These are phyloP conservation scores for Trypanosoma avium DNA, from an alignment of 208 protist species.

Conservation along the genomic window DNA sequence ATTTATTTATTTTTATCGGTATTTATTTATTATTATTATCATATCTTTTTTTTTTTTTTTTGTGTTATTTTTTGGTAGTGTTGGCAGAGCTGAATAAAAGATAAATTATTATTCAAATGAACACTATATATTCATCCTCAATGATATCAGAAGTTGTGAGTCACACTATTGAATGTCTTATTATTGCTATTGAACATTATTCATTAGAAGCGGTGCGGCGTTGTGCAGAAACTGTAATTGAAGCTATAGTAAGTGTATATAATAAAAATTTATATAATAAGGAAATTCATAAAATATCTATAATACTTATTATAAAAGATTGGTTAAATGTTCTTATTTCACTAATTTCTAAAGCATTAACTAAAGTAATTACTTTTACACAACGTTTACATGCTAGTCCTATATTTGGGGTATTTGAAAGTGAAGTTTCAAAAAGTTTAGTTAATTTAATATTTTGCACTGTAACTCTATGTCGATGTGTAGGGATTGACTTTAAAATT, in stretches of 20 bases:
- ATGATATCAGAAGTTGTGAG: slow-evolving; percentile 6
- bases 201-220: slow-evolving; percentile 8
- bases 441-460: slow-evolving; percentile 46
- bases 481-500: slow-evolving; percentile 6
- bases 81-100: no score
- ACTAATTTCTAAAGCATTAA: slow-evolving; percentile 29
- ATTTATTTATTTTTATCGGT: not conserved
- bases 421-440: slow-evolving; percentile 22
- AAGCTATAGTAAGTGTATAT: not conserved
- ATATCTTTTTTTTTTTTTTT: not conserved
- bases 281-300: not conserved
- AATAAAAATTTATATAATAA: not conserved
- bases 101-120: not conserved
- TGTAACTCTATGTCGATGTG: slow-evolving; percentile 27
- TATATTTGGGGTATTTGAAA: slow-evolving; percentile 11
- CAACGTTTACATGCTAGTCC: slow-evolving; percentile 27
- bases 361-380: slow-evolving; percentile 30
- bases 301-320: slow-evolving; percentile 2
- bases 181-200: slow-evolving; percentile 1
- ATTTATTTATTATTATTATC: not conserved
- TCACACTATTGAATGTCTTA: slow-evolving; percentile 8
- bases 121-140: not conserved
- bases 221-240: not conserved
- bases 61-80: no score
- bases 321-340: slow-evolving; percentile 34